Base-by-base conservation (phyloP, 2,329 filamentous ascomycete species). In the Magnaporthiopsis incrustans region DNA sequence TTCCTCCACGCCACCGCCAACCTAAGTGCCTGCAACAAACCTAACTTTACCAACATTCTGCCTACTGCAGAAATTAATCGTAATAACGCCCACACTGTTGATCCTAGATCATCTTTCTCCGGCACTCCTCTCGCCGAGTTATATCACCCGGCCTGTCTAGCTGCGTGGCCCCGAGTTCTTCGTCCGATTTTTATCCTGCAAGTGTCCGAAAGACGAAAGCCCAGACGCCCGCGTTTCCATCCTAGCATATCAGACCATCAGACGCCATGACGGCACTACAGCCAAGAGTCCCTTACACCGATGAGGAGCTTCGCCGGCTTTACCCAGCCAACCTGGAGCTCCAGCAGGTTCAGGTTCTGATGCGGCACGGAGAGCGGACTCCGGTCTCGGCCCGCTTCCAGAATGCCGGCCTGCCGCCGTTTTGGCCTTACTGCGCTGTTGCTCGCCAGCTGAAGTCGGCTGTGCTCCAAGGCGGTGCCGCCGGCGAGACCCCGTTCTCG, bases 361-460 rank as follows among this genome's bases (percentile, higher is more conserved):
- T 92, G 71, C 88, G 90, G 65, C 90, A 93, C 77, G 90, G 90
- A 77, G 85, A 88, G 79, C 88, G 94, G 65, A 94, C 89, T 10
- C 94, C 94, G 33, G 90, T 98, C 33, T 90, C 87, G 65, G 83
- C 90, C n/a, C 89, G 95, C 56, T 97, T 99, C 75, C 85, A 90
- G 72, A 95, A 94, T 77, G 84, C 85, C 60, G 86, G 86, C 14
- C 81, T 89, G n/a, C 74, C 78, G 58, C 73, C 82, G 61, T 88
- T 87, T 76, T 99, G 95, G 95, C 92, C 95, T 1, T 98, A 97
- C 77, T 99, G 95, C 78, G 84, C 85, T 68, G 85, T 88, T 64
- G 90, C 90, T 27, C 84, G 86, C 65, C 87, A 89, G 68, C 83
- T 98, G 73, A 85, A 77, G 66, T 77, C 78, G 35, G 78, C 76